Evolutionary conservation across 2,329 filamentous ascomycete genomes (phyloP).

Genomic region (Apiospora malaysiana): DNA sequence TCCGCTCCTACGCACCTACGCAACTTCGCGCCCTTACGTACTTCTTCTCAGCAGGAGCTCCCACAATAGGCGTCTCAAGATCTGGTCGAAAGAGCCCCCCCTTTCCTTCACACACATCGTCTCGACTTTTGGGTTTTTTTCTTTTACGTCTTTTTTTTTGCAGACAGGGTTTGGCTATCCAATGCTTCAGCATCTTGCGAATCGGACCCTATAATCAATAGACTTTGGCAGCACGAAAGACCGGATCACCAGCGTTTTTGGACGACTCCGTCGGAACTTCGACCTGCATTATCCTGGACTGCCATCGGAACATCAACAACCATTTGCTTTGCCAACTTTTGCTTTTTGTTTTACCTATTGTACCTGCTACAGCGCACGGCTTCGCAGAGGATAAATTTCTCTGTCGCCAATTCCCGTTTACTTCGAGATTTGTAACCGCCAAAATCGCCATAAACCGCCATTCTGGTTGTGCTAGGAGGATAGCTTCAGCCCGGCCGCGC

Average conservation of each 20-base stretch:
- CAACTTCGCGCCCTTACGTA: not conserved
- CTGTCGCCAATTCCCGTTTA: not conserved
- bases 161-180: not conserved
- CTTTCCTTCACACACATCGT: not conserved
- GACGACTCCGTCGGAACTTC: not conserved
- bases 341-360: not conserved
- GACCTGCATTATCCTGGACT: not conserved
- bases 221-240: not conserved
- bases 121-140: not conserved
- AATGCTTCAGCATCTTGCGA: not conserved
- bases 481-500: not conserved
- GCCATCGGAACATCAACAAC: not conserved
- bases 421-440: not conserved
- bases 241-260: not conserved
- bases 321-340: not conserved
- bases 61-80: constrained; percentile 16
- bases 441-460: not conserved
- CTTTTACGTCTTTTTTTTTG: not conserved
- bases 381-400: not conserved
- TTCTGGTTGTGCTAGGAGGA: not conserved
- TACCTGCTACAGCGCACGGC: not conserved
- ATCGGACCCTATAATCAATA: not conserved
- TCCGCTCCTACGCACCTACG: constrained; percentile 9
- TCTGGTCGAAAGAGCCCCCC: not conserved
- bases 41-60: not conserved